Evolutionary conservation across 371 early-diverging fungal genomes (phyloP).

Genomic region (Actinomortierella ambigua): DNA sequence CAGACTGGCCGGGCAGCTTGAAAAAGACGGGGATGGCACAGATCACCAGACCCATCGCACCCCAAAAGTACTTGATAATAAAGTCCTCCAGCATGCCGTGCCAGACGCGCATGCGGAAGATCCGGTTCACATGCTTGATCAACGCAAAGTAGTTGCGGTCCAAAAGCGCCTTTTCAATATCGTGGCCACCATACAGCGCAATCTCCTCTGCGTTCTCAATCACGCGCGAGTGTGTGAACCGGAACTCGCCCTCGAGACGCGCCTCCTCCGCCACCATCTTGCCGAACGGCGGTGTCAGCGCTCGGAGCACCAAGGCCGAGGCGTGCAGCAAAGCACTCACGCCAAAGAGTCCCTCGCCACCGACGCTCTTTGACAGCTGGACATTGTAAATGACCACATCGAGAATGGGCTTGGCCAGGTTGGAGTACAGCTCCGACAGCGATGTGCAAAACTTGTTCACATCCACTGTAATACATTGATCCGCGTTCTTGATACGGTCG

Average conservation of each 20-base stretch:
- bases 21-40: constrained; percentile 94
- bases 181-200: constrained; percentile 82
- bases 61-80: constrained; percentile 95
- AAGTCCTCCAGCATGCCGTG: constrained; percentile 92
- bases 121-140: constrained; percentile 82
- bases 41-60: constrained; percentile 89
- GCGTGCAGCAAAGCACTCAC: constrained; percentile 73
- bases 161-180: constrained; percentile 76
- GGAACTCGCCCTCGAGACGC: constrained; percentile 82
- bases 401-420: constrained; percentile 86
- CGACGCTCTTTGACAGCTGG: constrained; percentile 82
- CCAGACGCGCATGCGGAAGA: constrained; percentile 77
- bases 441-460: constrained; percentile 85
- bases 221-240: constrained; percentile 84
- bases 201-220: constrained; percentile 92
- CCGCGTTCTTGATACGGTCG: constrained; percentile 85
- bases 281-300: constrained; percentile 89
- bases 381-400: constrained; percentile 88
- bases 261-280: constrained; percentile 86
- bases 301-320: constrained; percentile 74
- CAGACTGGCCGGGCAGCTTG: constrained; percentile 54
- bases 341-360: constrained; percentile 73
- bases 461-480: constrained; percentile 91
- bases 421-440: constrained; percentile 79
- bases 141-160: constrained; percentile 75